These are phyloP conservation scores for Paramecium pentaurelia DNA, from an alignment of 73 alveolate genomes.

Conservation along the genomic window DNA sequence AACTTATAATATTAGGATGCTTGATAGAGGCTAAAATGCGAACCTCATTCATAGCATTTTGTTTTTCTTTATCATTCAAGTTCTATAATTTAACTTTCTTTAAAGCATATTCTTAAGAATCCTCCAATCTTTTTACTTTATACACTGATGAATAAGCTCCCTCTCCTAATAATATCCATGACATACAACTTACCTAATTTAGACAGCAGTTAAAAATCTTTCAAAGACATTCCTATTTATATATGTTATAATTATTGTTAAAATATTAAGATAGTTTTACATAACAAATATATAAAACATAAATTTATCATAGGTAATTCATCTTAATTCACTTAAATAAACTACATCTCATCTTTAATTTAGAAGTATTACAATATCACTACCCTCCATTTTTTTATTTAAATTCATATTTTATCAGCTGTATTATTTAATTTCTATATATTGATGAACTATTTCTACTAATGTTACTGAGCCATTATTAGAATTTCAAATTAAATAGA, in stretches of 20 bases:
- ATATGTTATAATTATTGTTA: not conserved
- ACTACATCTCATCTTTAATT: not conserved
- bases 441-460: not conserved
- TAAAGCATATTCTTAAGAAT: conserved; percentile 69
- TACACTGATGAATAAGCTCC: conserved; percentile 85
- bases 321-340: not conserved
- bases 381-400: not conserved
- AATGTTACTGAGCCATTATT: too few relatives aligned
- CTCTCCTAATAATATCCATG: conserved; percentile 69
- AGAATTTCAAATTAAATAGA: too few relatives aligned
- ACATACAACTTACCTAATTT: conserved; percentile 60
- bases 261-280: not conserved
- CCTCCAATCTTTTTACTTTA: conserved; percentile 70
- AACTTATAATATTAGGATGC: conserved; percentile 74
- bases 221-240: conserved; percentile 57
- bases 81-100: conserved; percentile 74
- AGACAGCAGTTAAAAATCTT: conserved; percentile 58
- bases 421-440: too few relatives aligned
- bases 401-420: too few relatives aligned
- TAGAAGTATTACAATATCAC: not conserved
- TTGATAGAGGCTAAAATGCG: conserved; percentile 80
- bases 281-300: not conserved
- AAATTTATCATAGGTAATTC: not conserved
- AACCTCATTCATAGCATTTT: conserved; percentile 86
- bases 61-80: conserved; percentile 78